Evolutionary conservation across 1,284 basidiomycete genomes (phyloP).

Genomic region (Cutaneotrichosporon cavernicola): DNA sequence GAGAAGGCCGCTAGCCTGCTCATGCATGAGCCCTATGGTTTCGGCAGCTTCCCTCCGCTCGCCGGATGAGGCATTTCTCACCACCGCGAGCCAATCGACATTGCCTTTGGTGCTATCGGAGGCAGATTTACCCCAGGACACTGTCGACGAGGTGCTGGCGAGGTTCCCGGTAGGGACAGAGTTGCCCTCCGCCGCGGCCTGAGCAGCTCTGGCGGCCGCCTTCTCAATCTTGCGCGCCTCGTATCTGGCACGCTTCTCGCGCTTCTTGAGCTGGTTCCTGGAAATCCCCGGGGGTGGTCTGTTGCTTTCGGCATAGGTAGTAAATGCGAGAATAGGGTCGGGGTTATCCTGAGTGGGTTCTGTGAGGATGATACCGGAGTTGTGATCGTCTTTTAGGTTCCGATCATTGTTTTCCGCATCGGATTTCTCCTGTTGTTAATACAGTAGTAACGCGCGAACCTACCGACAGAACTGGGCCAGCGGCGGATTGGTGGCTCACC

Average conservation of each 20-base stretch:
- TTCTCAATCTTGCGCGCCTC: background rate
- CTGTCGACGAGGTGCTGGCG: too few species aligned
- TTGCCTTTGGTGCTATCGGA: background rate
- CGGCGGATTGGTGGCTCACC: too few species aligned
- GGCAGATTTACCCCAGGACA: background rate
- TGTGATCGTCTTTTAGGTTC: too few species aligned
- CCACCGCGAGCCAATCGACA: background rate
- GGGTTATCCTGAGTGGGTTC: too few species aligned
- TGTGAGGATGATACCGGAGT: too few species aligned
- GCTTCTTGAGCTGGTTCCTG: background rate
- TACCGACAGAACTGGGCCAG: too few species aligned
- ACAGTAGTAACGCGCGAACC: too few species aligned
- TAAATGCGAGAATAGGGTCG: background rate
- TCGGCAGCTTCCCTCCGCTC: background rate
- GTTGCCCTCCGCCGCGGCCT: background rate
- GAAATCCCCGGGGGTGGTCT: background rate
- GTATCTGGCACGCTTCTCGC: background rate
- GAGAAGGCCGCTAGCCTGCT: background rate
- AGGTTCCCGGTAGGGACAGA: too few species aligned
- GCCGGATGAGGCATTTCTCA: too few species aligned
- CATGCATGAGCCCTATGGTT: background rate
- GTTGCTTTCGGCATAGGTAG: background rate
- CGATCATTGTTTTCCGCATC: too few species aligned
- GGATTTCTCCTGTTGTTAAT: too few species aligned
- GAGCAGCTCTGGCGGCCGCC: background rate